Base-by-base conservation (phyloP, 768 basidiomycete species). In the Artomyces pyxidatus region DNA sequence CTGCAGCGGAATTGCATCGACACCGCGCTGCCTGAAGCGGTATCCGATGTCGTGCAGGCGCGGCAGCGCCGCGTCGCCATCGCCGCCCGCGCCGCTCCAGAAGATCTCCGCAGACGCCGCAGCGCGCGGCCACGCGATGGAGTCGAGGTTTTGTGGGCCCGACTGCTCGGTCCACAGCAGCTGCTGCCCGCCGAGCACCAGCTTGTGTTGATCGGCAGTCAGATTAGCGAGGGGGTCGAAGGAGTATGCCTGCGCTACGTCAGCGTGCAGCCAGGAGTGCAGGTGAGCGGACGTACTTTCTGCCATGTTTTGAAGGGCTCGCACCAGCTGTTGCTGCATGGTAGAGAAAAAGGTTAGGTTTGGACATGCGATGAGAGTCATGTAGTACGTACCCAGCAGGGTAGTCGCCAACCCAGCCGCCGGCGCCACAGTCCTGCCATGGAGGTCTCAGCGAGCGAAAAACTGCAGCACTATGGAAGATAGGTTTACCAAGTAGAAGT, bases 301-400 rank as follows among this genome's bases (percentile, higher is more conserved):
- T 84, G 79, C 87, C 87, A 90, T 6, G 80, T 80, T 64, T 87
- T 87, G 77, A 82, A 87, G 0, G 84, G 83, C 57, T 83, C 82
- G 58, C 83, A 86, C 82, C 85, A 87, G 57, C 78, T 80, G 51
- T 78, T 78, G 4, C 77, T 74, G 37, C 19, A 25, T 26, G 32
- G 32, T 35, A 12, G 32, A 35, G 14, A 7, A 35, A 4, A 35
- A 14, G 7, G 4, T 3, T 4, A 8, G 4, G 17, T 35, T 7
- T 35, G n/a, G n/a, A n/a, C n/a, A n/a, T n/a, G n/a, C n/a, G n/a
- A n/a, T n/a, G n/a, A n/a, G n/a, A n/a, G n/a, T n/a, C n/a, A n/a
- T n/a, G 12, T 25, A 9, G 10, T 6, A 45, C 68, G 43, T 58
- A 74, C 71, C 65, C 73, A n/a, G 53, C 51, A 1, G 74, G 68